phyloP scores from a whole-genome alignment of 345 rosid species.

The Ceriops tagal region DNA sequence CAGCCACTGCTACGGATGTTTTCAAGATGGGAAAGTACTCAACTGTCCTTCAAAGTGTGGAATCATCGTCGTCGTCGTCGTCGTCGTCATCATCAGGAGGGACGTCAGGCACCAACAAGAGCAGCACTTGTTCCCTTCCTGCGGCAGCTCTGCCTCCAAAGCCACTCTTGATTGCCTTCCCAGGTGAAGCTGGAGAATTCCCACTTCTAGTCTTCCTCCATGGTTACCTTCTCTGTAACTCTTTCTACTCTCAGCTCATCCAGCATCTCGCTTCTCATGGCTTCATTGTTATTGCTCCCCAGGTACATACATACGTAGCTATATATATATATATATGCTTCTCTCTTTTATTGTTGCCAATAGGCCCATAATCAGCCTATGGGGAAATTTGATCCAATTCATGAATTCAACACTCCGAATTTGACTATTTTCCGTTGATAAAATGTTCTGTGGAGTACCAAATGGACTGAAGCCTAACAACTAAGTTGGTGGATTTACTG shows the following conservation, averaged over 20 bases:
- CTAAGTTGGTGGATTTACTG: no score
- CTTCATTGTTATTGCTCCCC: conserved; percentile 85
- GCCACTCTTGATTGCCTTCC: conserved; percentile 62
- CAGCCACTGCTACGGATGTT: conserved; percentile 26
- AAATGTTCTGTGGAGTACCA: no score
- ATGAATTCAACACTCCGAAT: no score
- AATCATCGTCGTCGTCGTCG: conserved; percentile 8
- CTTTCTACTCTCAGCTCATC: conserved; percentile 86
- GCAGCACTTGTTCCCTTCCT: background rate
- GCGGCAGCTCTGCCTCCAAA: conserved; percentile 50
- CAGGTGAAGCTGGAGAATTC: conserved; percentile 60
- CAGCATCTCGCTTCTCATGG: conserved; percentile 89
- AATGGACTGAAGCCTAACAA: no score
- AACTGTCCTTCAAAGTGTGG: conserved; percentile 37
- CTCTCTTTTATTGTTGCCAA: background rate
- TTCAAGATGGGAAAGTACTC: conserved; percentile 45
- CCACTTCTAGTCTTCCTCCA: conserved; percentile 75
- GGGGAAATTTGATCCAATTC: no score
- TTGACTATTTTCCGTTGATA: no score
- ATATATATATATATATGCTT: no score
- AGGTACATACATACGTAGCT: conserved; percentile 27
- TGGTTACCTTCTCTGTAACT: conserved; percentile 71
- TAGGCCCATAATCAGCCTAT: no score
- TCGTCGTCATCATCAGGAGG: background rate
- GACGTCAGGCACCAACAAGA: conserved; percentile 15